A percentile compares a stretch with the other conserved stretches of the same genome.
These are phyloP conservation scores for Kluyveromyces siamensis DNA, from an alignment of 805 yeast genomes.

Conservation along the genomic window DNA sequence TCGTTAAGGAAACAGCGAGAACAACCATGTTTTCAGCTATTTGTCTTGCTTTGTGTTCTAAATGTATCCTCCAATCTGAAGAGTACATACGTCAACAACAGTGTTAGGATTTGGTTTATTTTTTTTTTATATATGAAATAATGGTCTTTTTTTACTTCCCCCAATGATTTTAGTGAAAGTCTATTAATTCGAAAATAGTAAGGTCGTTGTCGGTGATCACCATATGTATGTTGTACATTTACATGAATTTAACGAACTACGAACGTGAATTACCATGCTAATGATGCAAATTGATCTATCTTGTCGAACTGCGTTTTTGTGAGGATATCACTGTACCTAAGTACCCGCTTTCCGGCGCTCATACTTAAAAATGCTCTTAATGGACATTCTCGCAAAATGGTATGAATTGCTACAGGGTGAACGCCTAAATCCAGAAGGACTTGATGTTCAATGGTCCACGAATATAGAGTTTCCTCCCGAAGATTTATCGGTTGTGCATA, in stretches of 20 bases:
- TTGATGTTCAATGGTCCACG: not conserved
- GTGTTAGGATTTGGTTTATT: not conserved
- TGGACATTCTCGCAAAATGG: not conserved
- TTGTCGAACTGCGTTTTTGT: not conserved
- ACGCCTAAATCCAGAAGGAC: not conserved
- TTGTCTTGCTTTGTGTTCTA: not conserved
- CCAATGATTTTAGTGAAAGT: not conserved
- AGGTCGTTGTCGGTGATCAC: not conserved
- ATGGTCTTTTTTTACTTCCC: not conserved
- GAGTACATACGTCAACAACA: not conserved
- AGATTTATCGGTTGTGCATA: not conserved
- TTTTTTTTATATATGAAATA: not conserved
- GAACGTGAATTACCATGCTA: not conserved
- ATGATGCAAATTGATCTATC: not conserved
- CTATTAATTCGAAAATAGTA: not conserved
- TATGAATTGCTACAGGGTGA: not conserved
- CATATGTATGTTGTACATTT: not conserved
- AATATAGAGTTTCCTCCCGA: not conserved
- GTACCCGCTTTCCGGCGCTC: not conserved
- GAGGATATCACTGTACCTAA: not conserved
- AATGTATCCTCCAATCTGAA: not conserved
- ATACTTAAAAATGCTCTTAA: not conserved
- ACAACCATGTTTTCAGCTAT: slow-evolving; percentile 43
- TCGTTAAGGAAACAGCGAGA: slow-evolving; percentile 89
- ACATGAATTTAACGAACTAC: not conserved